Percentiles rank a stretch among this genome's conserved stretches.
Evolutionary conservation across 192 early-diverging fungal genomes (phyloP).

Genomic region (Umbelopsis vinacea): DNA sequence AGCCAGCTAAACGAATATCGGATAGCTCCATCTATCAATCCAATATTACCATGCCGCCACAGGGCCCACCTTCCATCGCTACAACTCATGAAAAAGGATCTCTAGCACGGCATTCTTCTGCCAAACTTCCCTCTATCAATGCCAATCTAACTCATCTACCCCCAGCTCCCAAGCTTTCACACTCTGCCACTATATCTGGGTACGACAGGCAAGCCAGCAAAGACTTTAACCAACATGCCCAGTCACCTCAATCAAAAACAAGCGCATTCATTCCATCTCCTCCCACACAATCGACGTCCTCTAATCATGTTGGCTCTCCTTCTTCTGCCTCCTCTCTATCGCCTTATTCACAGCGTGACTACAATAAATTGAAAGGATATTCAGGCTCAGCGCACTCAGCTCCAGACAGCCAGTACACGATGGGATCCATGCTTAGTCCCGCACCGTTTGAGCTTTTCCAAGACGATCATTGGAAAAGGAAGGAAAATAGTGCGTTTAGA

Average conservation of each 20-base stretch:
- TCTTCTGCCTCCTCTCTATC: constrained; percentile 10
- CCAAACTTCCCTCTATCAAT: constrained; percentile 24
- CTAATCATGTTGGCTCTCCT: neutral
- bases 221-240: neutral
- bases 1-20: constrained; percentile 18
- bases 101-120: constrained; percentile 21
- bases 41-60: neutral
- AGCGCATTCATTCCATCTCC: constrained; percentile 15
- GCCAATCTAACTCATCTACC: neutral
- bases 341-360: neutral
- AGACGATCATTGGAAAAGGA: neutral
- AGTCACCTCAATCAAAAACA: constrained; percentile 12
- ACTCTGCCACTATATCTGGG: constrained; percentile 8
- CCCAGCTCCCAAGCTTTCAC: constrained; percentile 19
- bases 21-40: constrained; percentile 1
- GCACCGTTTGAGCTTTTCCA: constrained; percentile 1
- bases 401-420: neutral
- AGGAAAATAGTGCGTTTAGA: constrained; percentile 8
- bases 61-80: neutral
- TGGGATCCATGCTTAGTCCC: neutral
- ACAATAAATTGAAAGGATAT: neutral
- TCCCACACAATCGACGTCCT: constrained; percentile 1
- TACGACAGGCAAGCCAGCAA: constrained; percentile 15
- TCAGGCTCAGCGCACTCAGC: constrained; percentile 5
- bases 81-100: neutral